phyloP scores from a whole-genome alignment of 164 flowering plant genomes.

The Chimonanthus praecox region DNA sequence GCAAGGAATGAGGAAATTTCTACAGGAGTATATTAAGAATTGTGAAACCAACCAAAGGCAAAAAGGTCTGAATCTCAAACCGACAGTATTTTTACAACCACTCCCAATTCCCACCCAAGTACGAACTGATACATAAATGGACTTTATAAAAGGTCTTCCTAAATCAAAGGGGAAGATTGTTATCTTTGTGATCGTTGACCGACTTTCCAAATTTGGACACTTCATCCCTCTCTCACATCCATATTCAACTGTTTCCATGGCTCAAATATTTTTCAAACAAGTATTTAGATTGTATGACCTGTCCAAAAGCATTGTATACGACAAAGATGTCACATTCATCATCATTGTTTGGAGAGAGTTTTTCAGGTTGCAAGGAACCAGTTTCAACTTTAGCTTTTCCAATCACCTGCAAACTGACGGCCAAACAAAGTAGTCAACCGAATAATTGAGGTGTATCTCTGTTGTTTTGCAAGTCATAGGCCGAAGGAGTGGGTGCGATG shows the following conservation, averaged over 20 bases:
- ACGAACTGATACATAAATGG: not conserved
- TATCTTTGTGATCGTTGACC: not conserved
- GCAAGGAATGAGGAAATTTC: not conserved
- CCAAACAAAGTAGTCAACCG: not conserved
- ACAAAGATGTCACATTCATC: not conserved
- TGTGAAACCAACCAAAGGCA: not conserved
- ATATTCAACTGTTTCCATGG: not conserved
- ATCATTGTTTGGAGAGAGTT: not conserved
- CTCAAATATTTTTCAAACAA: not conserved
- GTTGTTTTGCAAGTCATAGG: slow-evolving; percentile 1
- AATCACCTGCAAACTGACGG: not conserved
- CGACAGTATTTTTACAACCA: not conserved
- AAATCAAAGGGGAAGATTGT: not conserved
- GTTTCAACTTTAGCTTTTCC: not conserved
- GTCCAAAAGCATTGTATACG: not conserved
- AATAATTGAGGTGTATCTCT: not conserved
- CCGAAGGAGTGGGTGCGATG: not conserved
- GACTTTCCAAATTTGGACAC: not conserved
- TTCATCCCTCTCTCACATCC: not conserved
- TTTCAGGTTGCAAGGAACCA: not conserved
- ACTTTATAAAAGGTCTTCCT: not conserved
- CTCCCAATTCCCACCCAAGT: not conserved
- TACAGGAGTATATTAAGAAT: not conserved
- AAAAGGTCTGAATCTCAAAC: no score
- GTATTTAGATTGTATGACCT: not conserved